Evolutionary conservation across 495 filamentous ascomycete genomes (phyloP).

Genomic region (Lophium mytilinum): DNA sequence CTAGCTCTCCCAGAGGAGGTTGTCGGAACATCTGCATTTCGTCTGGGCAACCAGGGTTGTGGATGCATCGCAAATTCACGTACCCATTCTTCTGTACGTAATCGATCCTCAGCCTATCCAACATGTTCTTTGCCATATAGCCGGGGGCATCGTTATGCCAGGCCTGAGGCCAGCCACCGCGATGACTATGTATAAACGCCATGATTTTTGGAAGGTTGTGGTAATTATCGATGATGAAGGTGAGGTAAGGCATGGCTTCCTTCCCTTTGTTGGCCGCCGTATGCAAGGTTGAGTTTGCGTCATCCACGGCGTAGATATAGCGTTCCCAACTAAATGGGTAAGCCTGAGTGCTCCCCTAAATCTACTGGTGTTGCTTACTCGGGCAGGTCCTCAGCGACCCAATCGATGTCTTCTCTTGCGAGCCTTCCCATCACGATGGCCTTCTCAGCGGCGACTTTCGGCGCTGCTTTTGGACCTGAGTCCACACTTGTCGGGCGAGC

Average conservation of each 20-base stretch:
- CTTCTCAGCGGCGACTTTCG: not conserved
- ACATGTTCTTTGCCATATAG: constrained; percentile 25
- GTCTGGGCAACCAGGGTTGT: constrained; percentile 38
- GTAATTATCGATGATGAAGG: constrained; percentile 47
- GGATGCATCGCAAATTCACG: constrained; percentile 43
- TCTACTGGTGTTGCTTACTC: not conserved
- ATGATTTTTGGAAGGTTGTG: constrained; percentile 39
- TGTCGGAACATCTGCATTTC: constrained; percentile 31
- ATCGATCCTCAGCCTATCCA: constrained; percentile 36
- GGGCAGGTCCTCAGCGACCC: not conserved
- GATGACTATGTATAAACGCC: constrained; percentile 45
- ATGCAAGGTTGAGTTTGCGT: constrained; percentile 31
- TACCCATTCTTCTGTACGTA: constrained; percentile 41
- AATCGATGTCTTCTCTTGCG: not conserved
- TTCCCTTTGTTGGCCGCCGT: constrained; percentile 51
- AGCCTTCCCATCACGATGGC: not conserved
- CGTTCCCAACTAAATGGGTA: not conserved
- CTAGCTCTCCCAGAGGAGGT: constrained; percentile 31
- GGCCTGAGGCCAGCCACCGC: constrained; percentile 31
- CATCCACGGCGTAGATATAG: constrained; percentile 43
- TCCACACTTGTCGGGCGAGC: too few species aligned
- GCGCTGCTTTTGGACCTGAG: not conserved
- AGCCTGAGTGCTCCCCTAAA: not conserved
- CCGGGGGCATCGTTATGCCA: constrained; percentile 41
- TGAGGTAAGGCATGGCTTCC: constrained; percentile 49